phyloP scores from a whole-genome alignment of 2,329 filamentous ascomycete species.

The Fusarium subglutinans region DNA sequence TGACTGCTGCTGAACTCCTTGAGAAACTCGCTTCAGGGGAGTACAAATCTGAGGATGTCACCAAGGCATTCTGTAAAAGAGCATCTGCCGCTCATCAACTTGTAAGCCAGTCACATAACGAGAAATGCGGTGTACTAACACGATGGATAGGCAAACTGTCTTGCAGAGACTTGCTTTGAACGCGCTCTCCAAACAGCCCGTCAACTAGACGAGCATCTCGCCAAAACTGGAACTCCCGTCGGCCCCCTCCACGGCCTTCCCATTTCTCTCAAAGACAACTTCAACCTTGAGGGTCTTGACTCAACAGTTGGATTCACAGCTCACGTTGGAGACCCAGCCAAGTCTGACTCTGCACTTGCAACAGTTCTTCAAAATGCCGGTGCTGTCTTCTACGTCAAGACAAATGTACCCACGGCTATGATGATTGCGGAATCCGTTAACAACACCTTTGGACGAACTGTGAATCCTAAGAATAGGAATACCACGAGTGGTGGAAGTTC shows the following conservation, averaged over 20 bases:
- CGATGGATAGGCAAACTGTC: slow-evolving; percentile 54
- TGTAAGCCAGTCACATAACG: neutral
- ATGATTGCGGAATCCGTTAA: slow-evolving; percentile 76
- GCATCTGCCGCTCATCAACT: slow-evolving; percentile 65
- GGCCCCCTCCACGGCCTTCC: slow-evolving; percentile 75
- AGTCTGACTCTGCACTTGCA: slow-evolving; percentile 52
- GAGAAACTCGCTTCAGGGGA: slow-evolving; percentile 46
- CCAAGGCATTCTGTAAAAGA: slow-evolving; percentile 63
- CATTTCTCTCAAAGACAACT: slow-evolving; percentile 76
- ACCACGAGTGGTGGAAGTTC: slow-evolving; percentile 72
- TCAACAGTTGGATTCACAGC: slow-evolving; percentile 71
- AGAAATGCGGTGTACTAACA: neutral
- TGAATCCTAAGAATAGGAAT: slow-evolving; percentile 68
- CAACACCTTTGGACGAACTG: slow-evolving; percentile 69
- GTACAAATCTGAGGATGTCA: slow-evolving; percentile 53
- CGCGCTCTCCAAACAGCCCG: slow-evolving; percentile 59
- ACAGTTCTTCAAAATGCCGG: slow-evolving; percentile 57
- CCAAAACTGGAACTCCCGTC: slow-evolving; percentile 54
- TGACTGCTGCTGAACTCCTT: slow-evolving; percentile 52
- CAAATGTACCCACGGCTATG: slow-evolving; percentile 69
- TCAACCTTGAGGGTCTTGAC: slow-evolving; percentile 69
- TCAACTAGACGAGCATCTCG: slow-evolving; percentile 60
- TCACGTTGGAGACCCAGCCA: slow-evolving; percentile 66
- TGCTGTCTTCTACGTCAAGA: slow-evolving; percentile 66
- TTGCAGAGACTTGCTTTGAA: slow-evolving; percentile 65